Evolutionary conservation across 1,284 basidiomycete species (phyloP).

Genomic region (Coniophora puteana): DNA sequence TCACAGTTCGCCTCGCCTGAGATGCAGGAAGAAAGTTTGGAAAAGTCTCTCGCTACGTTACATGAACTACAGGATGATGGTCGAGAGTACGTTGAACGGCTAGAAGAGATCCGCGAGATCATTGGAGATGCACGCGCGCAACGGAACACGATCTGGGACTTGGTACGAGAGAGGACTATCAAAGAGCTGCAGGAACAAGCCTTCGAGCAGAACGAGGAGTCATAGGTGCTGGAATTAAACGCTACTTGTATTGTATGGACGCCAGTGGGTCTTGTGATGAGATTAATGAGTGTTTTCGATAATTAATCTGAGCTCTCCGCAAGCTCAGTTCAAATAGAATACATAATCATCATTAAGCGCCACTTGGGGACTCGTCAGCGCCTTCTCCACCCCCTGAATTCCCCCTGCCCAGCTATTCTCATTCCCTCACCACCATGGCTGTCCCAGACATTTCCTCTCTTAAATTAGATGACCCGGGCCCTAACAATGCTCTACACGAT

Average conservation of each 20-base stretch:
- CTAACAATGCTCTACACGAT: slow-evolving; percentile 17
- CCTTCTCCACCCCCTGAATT: not conserved
- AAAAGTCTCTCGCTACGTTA: slow-evolving; percentile 65
- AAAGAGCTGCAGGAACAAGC: slow-evolving; percentile 68
- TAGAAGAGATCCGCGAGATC: slow-evolving; percentile 75
- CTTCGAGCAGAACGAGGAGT: slow-evolving; percentile 35
- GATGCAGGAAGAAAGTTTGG: slow-evolving; percentile 61
- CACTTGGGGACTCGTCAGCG: not conserved
- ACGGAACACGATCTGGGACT: slow-evolving; percentile 66
- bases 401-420: slow-evolving; percentile 6
- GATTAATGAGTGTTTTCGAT: too few species aligned
- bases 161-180: slow-evolving; percentile 67
- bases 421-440: slow-evolving; percentile 34
- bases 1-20: slow-evolving; percentile 62
- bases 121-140: slow-evolving; percentile 68
- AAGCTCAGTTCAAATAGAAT: not conserved
- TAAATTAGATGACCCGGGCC: slow-evolving; percentile 37
- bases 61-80: slow-evolving; percentile 79
- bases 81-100: slow-evolving; percentile 73
- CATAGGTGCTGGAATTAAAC: slow-evolving; percentile 7
- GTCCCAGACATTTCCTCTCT: slow-evolving; percentile 47
- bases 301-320: too few species aligned
- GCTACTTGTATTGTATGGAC: too few species aligned
- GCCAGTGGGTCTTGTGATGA: too few species aligned
- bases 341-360: not conserved